These are phyloP conservation scores for Stemphylium beticola DNA, from an alignment of 2,329 filamentous ascomycete species.

Conservation along the genomic window DNA sequence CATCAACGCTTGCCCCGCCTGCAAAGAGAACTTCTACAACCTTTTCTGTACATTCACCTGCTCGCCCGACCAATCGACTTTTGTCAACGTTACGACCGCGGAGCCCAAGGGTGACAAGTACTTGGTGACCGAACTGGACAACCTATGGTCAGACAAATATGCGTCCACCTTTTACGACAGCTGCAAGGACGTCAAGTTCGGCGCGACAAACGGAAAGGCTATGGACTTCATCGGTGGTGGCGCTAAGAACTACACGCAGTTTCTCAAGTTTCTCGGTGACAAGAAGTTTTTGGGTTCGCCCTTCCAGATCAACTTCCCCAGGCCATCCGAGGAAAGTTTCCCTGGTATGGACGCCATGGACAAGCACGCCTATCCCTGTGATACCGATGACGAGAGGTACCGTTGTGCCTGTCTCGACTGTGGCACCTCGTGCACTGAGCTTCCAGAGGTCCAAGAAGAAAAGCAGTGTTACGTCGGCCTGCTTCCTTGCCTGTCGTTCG, in stretches of 20 bases:
- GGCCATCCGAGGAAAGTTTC: constrained; percentile 63
- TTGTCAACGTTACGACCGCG: constrained; percentile 87
- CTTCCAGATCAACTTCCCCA: constrained; percentile 96
- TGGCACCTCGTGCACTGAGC: constrained; percentile 78
- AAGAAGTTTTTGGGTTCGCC: constrained; percentile 91
- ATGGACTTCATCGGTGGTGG: constrained; percentile 97
- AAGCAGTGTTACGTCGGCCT: constrained; percentile 81
- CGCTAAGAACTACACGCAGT: constrained; percentile 84
- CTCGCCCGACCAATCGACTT: constrained; percentile 93
- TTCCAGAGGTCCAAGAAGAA: constrained; percentile 74
- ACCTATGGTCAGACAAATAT: constrained; percentile 83
- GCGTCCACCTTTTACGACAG: constrained; percentile 91
- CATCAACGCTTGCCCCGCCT: constrained; percentile 92
- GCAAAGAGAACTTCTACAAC: constrained; percentile 98
- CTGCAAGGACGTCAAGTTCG: constrained; percentile 99
- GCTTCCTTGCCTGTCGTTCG: constrained; percentile 92
- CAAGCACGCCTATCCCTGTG: constrained; percentile 82
- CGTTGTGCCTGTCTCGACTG: constrained; percentile 95
- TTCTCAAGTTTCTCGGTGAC: constrained; percentile 90
- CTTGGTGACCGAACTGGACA: constrained; percentile 88
- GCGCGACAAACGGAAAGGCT: constrained; percentile 87
- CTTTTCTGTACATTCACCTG: constrained; percentile 98
- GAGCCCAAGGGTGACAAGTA: constrained; percentile 65
- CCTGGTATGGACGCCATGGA: constrained; percentile 74
- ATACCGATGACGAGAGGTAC: constrained; percentile 83